phyloP scores from a whole-genome alignment of 139 green algal genomes.

The Zygnema cylindricum region DNA sequence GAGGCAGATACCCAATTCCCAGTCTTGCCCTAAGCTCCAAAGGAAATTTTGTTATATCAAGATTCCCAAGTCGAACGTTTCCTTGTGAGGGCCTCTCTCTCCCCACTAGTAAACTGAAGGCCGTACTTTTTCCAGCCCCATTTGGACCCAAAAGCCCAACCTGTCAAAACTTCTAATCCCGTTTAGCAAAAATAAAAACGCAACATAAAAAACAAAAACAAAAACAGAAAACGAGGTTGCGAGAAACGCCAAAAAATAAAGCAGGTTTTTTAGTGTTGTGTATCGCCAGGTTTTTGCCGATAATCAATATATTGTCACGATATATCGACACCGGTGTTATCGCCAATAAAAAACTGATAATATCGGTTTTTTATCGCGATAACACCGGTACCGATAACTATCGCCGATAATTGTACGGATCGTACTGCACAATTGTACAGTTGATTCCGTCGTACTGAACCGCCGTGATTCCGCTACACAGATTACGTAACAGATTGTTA shows the following conservation, averaged over 20 bases:
- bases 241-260: neutral
- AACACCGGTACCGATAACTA: too few relatives aligned
- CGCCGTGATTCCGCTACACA: too few relatives aligned
- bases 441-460: neutral
- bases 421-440: too few relatives aligned
- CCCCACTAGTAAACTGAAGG: conserved; percentile 61
- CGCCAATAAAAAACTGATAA: too few relatives aligned
- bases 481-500: too few relatives aligned
- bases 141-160: conserved; percentile 88
- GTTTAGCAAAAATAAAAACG: neutral
- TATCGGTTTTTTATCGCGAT: too few relatives aligned
- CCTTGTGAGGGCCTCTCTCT: conserved; percentile 38
- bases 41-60: conserved; percentile 49
- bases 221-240: too few relatives aligned
- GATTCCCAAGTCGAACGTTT: neutral
- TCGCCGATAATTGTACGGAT: too few relatives aligned
- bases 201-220: too few relatives aligned
- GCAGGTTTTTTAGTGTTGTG: neutral
- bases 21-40: conserved; percentile 41
- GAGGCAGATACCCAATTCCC: conserved; percentile 53
- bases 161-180: conserved; percentile 24
- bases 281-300: neutral
- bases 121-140: conserved; percentile 80
- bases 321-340: too few relatives aligned
- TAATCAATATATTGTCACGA: too few relatives aligned